These are phyloP conservation scores for Neonectria punicea DNA, from an alignment of 2,329 filamentous ascomycete species.

Conservation along the genomic window DNA sequence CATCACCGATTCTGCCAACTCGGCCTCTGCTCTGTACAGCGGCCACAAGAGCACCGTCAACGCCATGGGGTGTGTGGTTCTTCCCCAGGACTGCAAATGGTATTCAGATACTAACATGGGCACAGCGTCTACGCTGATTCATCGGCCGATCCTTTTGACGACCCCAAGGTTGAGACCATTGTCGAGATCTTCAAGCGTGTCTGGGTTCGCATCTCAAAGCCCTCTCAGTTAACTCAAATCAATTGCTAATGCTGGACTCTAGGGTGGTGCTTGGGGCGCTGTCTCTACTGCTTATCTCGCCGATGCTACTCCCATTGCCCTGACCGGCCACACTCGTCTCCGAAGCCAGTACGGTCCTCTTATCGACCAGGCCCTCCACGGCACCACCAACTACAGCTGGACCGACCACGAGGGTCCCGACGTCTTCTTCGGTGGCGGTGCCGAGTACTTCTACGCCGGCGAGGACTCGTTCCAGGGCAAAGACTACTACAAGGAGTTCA, in stretches of 20 bases:
- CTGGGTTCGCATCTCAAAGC: conserved; percentile 59
- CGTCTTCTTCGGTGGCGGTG: conserved; percentile 84
- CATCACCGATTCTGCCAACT: conserved; percentile 90
- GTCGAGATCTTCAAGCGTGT: conserved; percentile 80
- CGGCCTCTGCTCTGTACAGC: conserved; percentile 81
- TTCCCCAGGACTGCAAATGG: neutral
- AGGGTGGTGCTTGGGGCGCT: conserved; percentile 68
- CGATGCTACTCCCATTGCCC: conserved; percentile 83
- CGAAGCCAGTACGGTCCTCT: conserved; percentile 76
- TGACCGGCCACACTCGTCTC: conserved; percentile 77
- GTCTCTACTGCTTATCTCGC: conserved; percentile 85
- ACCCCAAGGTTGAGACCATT: conserved; percentile 88
- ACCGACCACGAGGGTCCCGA: conserved; percentile 78
- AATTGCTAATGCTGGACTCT: conserved; percentile 20
- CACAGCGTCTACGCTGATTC: conserved; percentile 78
- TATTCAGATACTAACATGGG: conserved; percentile 15
- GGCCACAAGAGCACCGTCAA: conserved; percentile 89
- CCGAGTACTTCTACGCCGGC: conserved; percentile 80
- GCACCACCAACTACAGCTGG: conserved; percentile 84
- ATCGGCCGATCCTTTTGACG: conserved; percentile 77
- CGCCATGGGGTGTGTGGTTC: conserved; percentile 69
- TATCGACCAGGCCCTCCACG: conserved; percentile 80
- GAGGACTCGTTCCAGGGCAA: conserved; percentile 73
- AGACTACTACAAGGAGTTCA: conserved; percentile 83
- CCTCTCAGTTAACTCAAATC: neutral